Base-by-base conservation (phyloP, 139 green algal species). In the Gonium pectorale region DNA sequence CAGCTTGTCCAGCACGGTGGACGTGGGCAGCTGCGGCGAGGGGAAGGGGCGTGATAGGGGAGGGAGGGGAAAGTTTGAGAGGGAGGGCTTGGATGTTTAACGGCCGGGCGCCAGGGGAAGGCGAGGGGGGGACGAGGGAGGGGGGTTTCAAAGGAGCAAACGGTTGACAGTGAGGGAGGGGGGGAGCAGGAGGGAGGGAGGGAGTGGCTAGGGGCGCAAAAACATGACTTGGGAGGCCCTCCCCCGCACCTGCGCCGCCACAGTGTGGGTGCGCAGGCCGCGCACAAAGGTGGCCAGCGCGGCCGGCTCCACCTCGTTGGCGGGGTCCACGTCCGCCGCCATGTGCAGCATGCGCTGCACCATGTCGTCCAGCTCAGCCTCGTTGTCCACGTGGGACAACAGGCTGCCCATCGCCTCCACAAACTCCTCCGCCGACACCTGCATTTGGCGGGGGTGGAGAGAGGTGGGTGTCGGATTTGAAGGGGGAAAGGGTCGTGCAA, bases 261-360 rank as follows among this genome's bases (percentile, higher is more conserved):
- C 51, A 15, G 31, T 24, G 31, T 70, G 63, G 2, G 52, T 70
- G 3, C 72, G 84, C 51, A 85, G 74, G 6, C 31, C 75, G 22
- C 37, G 17, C 41, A 67, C 54, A 9, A 81, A 82, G 49, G 67
- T 67, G 38, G 67, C 63, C 40, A 85, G 67, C 40, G 49, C 3
- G 5, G n/a, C 49, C 31, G 84, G 84, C 66, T 88, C 84, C 72
- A 88, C 74, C 51, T 88, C 84, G 52, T 81, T 66, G 9, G 66
- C 37, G 11, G 84, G 67, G 74, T 88, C 84, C 33, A 40, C 62
- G n/a, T 29, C 77, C 5, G n/a, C 33, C 8, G 59, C 59, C 75
- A 83, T 62, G 79, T 85, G 79, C 79, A 85, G 44, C 79, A 77
- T 85, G 78, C 78, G 63, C 78, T 84, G 78, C 78, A 89, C 81